Evolutionary conservation across 345 rosid species (phyloP).

Genomic region (Lepidium aucheri): DNA sequence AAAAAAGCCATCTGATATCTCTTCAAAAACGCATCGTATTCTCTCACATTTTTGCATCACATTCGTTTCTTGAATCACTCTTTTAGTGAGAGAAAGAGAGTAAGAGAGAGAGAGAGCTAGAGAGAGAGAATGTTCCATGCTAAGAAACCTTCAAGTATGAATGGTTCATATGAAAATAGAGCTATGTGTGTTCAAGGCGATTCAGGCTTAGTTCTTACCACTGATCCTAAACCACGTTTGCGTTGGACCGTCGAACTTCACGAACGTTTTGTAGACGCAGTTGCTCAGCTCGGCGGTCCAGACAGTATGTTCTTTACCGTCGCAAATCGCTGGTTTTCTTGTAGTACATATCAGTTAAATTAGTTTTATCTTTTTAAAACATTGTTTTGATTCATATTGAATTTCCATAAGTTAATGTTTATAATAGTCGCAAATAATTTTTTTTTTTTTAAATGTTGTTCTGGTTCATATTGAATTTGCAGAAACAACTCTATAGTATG

Average conservation of each 20-base stretch:
- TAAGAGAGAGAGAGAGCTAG: conserved; percentile 13
- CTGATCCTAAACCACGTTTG: conserved; percentile 99
- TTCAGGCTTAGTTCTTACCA: conserved; percentile 98
- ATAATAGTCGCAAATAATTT: too few species aligned
- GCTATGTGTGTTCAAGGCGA: conserved; percentile 96
- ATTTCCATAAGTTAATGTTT: too few species aligned
- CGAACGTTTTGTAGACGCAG: conserved; percentile 98
- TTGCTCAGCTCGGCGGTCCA: conserved; percentile 97
- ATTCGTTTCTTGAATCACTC: conserved; percentile 53
- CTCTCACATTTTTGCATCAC: conserved; percentile 71
- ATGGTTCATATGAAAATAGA: conserved; percentile 65
- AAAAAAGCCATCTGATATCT: conserved; percentile 24
- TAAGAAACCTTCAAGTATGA: conserved; percentile 89
- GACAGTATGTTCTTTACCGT: conserved; percentile 42
- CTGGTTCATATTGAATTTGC: too few species aligned
- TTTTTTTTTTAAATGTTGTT: too few species aligned
- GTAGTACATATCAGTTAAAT: too few species aligned
- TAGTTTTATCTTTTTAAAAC: too few species aligned
- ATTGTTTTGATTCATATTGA: too few species aligned
- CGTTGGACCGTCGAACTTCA: conserved; percentile 99
- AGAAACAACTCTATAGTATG: conserved; percentile 99
- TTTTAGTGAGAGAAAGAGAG: conserved; percentile 32
- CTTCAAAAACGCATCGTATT: conserved; percentile 89
- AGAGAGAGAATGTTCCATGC: conserved; percentile 86
- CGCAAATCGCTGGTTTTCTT: too few species aligned